These are phyloP conservation scores for Barnettozyma wickerhamii DNA, from an alignment of 805 yeast species.

Conservation along the genomic window DNA sequence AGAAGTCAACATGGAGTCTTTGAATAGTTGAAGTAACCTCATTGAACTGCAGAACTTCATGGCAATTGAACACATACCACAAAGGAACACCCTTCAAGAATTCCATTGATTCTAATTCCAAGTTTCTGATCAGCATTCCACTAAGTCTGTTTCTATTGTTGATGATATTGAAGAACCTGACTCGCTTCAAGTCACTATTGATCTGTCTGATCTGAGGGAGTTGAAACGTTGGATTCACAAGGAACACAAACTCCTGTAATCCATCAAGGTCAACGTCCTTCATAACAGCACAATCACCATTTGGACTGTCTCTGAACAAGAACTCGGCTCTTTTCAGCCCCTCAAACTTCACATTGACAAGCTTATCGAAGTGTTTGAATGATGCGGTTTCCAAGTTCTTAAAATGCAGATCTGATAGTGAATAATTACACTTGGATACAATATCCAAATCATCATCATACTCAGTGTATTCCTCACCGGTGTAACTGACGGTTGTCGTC, in stretches of 20 bases:
- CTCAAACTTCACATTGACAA: not conserved
- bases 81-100: not conserved
- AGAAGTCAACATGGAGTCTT: not conserved
- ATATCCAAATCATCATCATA: constrained; percentile 3
- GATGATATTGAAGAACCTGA: constrained; percentile 1
- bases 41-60: not conserved
- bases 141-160: not conserved
- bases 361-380: not conserved
- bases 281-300: not conserved
- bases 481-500: not conserved
- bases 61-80: constrained; percentile 1
- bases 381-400: not conserved
- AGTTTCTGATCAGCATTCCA: not conserved
- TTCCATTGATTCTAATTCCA: constrained; percentile 1
- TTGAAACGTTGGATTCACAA: not conserved
- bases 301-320: not conserved
- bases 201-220: constrained; percentile 1
- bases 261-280: not conserved
- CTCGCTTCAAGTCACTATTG: not conserved
- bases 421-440: not conserved
- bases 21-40: not conserved
- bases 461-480: not conserved
- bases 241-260: not conserved
- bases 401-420: not conserved
- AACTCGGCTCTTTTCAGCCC: not conserved